Base-by-base conservation (phyloP, 2,329 filamentous ascomycete species). In the Hypoxylon sp. region DNA sequence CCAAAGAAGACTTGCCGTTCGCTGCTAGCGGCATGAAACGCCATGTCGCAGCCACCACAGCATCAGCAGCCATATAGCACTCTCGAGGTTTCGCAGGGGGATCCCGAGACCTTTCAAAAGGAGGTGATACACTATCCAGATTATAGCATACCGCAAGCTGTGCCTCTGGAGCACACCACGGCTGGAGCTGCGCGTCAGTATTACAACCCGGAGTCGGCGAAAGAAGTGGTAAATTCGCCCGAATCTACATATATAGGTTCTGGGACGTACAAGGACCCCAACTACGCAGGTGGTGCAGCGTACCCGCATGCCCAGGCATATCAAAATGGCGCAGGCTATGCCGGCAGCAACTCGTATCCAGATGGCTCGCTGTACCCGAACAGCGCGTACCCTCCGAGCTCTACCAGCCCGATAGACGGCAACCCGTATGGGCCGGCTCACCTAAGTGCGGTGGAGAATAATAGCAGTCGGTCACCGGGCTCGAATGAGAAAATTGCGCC, bases 101-200 rank as follows among this genome's bases (percentile, higher is more conserved):
- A 65, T 40, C 62, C 62, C 13, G 62, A 65, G 43, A 51, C 51
- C 10, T 57, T 21, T 18, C 62, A 65, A 38, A 65, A 65, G 21
- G 59, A 65, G 46, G 62, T 63, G 18, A 27, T 63, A 23, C 33
- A 57, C 18, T 58, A 62, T 51, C 62, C 62, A n/a, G 62, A 65
- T 24, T 54, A 65, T 29, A 62, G 56, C 37, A 51, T 51, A 27
- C 62, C 59, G 13, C 53, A 65, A 55, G 53, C 62, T n/a, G 59
- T 65, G 8, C 62, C 62, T 7, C n/a, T 62, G 26, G 62, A 64
- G 38, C 62, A 64, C 4, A 27, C 48, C 4, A 33, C 40, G 11
- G 52, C 35, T 4, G 58, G 55, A 20, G 37, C 21, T 11, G 24
- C 52, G 31, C 29, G 57, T 2, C 58, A 53, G 33, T 62, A 50